Base-by-base conservation (phyloP, 2,329 filamentous ascomycete genomes). In the Coleophoma cylindrospora region DNA sequence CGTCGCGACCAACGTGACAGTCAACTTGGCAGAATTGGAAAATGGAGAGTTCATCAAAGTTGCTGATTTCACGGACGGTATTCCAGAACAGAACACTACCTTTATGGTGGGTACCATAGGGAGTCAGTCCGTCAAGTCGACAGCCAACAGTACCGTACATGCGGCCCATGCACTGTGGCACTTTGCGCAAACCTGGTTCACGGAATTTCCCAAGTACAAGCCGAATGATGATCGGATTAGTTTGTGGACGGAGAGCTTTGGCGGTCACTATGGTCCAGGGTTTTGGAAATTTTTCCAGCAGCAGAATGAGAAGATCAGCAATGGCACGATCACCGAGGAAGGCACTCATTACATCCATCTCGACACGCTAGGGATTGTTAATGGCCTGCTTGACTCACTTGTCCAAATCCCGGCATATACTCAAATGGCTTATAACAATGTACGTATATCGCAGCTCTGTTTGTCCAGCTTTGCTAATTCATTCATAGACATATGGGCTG, bases 211-310 rank as follows among this genome's bases (percentile, higher is more conserved):
- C 12, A 17, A 38, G 5, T 77, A 79, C 55, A 73, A 74, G 54
- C 74, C 76, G 0, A 71, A 72, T 21, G 68, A 77, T 53, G 0
- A 70, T 47, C 79, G 81, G 54, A 80, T 79, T 2, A 80, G 78
- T 53, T 67, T 87, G 4, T 86, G 84, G 53, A 74, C 81, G 1
- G 82, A 87, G 63, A 83, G 79, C 64, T 84, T 86, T 61, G 78
- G 83, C 21, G 85, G 85, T 9, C 75, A 80, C 46, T 88, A 86
- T 57, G 85, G 80, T 0, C 82, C 83, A 1, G 68, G 76, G 2
- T 83, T 86, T 79, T 67, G 70, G 32, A 58, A 64, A 2, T 65
- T 70, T 36, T 64, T 61, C 2, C 61, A 70, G 17, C 59, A 11
- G 66, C 67, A 0, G 66, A 71, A 45, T 64, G 61, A 1, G 15